Evolutionary conservation across 1,284 basidiomycete genomes (phyloP).

Genomic region (Trametes versicolor): DNA sequence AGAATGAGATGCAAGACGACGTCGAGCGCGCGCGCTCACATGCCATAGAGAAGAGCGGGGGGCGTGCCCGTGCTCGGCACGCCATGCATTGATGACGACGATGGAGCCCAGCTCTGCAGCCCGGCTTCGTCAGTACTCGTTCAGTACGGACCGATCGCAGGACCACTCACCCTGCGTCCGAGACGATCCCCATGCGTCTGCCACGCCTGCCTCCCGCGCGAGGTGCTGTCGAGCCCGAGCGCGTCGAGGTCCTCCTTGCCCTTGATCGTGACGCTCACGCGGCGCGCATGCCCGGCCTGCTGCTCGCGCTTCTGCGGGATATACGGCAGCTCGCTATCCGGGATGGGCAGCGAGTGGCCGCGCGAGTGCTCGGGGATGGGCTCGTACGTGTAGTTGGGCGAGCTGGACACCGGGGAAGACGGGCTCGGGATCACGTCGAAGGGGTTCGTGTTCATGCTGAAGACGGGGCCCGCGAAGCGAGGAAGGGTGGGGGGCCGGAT

Average conservation of each 20-base stretch:
- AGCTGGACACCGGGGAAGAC: neutral
- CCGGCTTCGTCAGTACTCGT: neutral
- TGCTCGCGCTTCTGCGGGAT: constrained; percentile 34
- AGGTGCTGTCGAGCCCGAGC: constrained; percentile 33
- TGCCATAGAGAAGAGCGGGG: constrained; percentile 21
- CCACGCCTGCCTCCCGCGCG: constrained; percentile 31
- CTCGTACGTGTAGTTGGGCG: constrained; percentile 6
- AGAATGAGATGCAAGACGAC: neutral
- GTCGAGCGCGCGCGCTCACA: constrained; percentile 7
- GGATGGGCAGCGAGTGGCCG: constrained; percentile 16
- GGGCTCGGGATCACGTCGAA: neutral
- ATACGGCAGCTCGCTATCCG: constrained; percentile 41
- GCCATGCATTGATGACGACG: constrained; percentile 31
- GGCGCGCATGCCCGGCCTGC: constrained; percentile 40
- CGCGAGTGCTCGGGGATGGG: constrained; percentile 15
- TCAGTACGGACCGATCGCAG: neutral
- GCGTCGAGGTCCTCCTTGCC: constrained; percentile 43
- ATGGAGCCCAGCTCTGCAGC: constrained; percentile 39
- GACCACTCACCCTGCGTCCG: constrained; percentile 33
- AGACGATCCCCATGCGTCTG: constrained; percentile 36
- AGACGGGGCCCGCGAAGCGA: neutral
- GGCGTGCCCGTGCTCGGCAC: constrained; percentile 17
- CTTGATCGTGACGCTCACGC: constrained; percentile 42
- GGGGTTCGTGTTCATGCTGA: neutral
- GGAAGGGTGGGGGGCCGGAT: constrained; percentile 2